Evolutionary conservation across 257 asterid species (phyloP), one percentile per base, ranked within the genome.

Genomic region (Anisodus tanguticus): DNA sequence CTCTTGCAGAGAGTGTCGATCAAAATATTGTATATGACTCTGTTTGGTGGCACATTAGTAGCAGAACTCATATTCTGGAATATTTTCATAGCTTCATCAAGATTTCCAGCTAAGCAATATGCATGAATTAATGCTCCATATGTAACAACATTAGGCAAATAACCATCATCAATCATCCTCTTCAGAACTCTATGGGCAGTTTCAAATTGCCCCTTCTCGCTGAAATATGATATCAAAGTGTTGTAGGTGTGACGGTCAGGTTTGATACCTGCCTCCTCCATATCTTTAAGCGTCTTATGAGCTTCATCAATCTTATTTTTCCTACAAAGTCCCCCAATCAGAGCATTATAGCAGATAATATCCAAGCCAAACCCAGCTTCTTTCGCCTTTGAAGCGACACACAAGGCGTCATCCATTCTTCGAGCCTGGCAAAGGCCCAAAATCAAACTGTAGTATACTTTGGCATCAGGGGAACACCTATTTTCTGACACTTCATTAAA

Each of bases 191-290:
- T 86, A 9, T 81, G 85, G 45, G 97, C 95, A 19, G 87, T 78
- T 5, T 64, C 45, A 78, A 94, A 92, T 84, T 93, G 90, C 31
- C 97, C 97, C 79, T 88, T 92, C 12, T 84, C 74, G 57, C 97
- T 86, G 84, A 90, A 93, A 87, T 82, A 88, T 7, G 99, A 92
- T 43, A 96, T 84, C 89, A 96, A 37, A 13, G 98, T 92, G 71
- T 96, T 96, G 88, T 92, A 93, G 0, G 99, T 94, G 26, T 90
- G 83, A 3, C 91, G 89, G 69, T 96, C 98, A 10, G 99, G 97
- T 85, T 84, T 91, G 83, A 94, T 57, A 35, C 93, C 91, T 4
- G 85, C 55, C 16, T 76, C 62, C 54, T 92, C 92, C 97, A 96
- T 92, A n/a, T 90, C 93, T 88, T 88, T 85, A 80, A 96, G 92